These are phyloP conservation scores for Sporothrix curviconia DNA, from an alignment of 2,329 filamentous ascomycete genomes.

Conservation along the genomic window DNA sequence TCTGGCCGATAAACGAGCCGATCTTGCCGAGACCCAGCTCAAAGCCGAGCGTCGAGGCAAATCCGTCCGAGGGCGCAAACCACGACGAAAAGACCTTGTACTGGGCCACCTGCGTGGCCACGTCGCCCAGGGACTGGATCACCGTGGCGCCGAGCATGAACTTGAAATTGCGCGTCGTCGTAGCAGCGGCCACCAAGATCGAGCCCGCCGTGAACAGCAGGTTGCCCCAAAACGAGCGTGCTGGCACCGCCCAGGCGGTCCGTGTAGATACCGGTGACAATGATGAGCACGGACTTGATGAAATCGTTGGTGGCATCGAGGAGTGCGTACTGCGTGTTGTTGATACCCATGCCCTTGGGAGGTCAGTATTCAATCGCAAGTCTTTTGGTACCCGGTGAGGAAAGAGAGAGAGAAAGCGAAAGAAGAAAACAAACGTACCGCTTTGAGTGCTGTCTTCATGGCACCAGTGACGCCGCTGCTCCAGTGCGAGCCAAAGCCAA, in stretches of 20 bases:
- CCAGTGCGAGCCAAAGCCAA: constrained; percentile 19
- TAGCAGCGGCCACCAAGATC: constrained; percentile 52
- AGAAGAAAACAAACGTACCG: no score
- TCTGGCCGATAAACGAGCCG: constrained; percentile 52
- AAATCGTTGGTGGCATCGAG: constrained; percentile 57
- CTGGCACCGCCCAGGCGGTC: constrained; percentile 43
- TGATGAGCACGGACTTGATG: constrained; percentile 51
- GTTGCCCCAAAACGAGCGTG: constrained; percentile 55
- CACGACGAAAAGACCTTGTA: constrained; percentile 61
- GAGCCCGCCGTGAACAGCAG: constrained; percentile 51
- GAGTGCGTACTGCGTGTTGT: constrained; percentile 53
- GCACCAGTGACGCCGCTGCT: constrained; percentile 19
- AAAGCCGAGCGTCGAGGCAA: constrained; percentile 54
- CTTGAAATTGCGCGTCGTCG: constrained; percentile 48
- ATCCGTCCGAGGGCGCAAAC: constrained; percentile 56
- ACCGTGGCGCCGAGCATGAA: constrained; percentile 55
- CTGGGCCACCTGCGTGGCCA: constrained; percentile 57
- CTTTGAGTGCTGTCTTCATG: constrained; percentile 18
- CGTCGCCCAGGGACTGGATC: constrained; percentile 53
- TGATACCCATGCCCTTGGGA: constrained; percentile 47
- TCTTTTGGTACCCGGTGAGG: no score
- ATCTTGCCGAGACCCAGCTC: constrained; percentile 57
- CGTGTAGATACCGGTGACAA: constrained; percentile 46
- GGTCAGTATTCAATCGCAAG: no score
- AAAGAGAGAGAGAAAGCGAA: no score